phyloP scores from a whole-genome alignment of 1,139 yeast genomes.

The Yamadazyma atmosphaerica region DNA sequence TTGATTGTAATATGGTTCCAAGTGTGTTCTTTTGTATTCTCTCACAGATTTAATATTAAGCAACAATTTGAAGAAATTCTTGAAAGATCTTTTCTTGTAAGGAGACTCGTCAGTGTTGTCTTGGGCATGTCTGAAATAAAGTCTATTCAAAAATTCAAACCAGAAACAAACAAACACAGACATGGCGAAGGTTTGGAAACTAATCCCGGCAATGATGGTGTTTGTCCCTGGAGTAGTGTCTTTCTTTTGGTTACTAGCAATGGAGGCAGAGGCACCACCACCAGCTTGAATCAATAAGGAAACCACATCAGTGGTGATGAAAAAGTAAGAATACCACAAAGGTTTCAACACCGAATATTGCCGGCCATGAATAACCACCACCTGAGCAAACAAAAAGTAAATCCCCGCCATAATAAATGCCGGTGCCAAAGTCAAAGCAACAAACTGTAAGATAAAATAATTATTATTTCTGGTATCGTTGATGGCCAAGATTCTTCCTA shows the following conservation, averaged over 20 bases:
- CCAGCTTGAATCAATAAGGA: conserved; percentile 76
- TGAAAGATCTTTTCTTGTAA: conserved; percentile 25
- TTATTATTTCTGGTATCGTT: conserved; percentile 40
- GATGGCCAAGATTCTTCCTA: conserved; percentile 56
- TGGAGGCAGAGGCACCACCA: conserved; percentile 75
- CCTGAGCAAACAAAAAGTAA: conserved; percentile 73
- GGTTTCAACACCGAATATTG: conserved; percentile 65
- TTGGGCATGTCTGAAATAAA: conserved; percentile 36
- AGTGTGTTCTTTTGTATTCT: conserved; percentile 21
- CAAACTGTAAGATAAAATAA: conserved; percentile 63
- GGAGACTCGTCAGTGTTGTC: conserved; percentile 18
- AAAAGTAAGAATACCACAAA: conserved; percentile 70
- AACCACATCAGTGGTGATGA: conserved; percentile 64
- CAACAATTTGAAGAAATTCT: conserved; percentile 31
- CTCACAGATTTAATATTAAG: conserved; percentile 26
- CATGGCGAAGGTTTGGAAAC: conserved; percentile 78
- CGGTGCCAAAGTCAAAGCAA: conserved; percentile 77
- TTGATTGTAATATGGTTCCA: conserved; percentile 40
- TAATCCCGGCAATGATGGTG: conserved; percentile 81
- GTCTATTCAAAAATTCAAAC: conserved; percentile 50
- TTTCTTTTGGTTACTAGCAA: conserved; percentile 39
- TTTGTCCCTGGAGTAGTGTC: conserved; percentile 59
- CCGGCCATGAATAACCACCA: conserved; percentile 69
- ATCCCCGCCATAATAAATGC: conserved; percentile 90
- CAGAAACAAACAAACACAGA: conserved; percentile 58